Conservation (phyloP, 2,329 filamentous ascomycete species). For the Ophiocordyceps robertsii region DNA sequence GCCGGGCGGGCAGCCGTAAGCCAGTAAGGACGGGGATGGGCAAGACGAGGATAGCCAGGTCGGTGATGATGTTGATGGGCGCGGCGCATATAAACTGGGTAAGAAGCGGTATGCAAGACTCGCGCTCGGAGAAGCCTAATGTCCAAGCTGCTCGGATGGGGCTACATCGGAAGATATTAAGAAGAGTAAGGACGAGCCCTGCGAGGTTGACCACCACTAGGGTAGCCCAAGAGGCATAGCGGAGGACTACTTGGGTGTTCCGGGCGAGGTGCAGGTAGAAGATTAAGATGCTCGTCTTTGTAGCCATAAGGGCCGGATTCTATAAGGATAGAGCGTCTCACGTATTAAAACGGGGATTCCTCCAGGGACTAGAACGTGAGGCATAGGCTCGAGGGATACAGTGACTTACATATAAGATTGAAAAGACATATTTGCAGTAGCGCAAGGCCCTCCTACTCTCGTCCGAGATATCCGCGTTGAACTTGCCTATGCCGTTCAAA, state of each 20-base stretch:
- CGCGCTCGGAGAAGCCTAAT: constrained; percentile 15
- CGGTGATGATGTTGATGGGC: constrained; percentile 84
- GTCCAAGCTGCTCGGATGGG: constrained; percentile 61
- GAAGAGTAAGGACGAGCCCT: constrained; percentile 65
- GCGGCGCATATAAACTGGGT: constrained; percentile 61
- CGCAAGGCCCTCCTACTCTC: constrained; percentile 37
- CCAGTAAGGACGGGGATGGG: constrained; percentile 79
- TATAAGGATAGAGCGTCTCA: constrained; percentile 22
- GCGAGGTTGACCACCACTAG: constrained; percentile 66
- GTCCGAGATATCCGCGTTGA: constrained; percentile 44
- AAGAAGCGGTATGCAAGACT: constrained; percentile 40
- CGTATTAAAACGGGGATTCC: no score
- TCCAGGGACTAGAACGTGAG: no score
- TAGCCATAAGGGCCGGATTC: constrained; percentile 82
- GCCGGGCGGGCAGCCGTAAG: constrained; percentile 71
- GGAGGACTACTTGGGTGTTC: constrained; percentile 57
- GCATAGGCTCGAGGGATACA: no score
- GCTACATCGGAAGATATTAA: constrained; percentile 77
- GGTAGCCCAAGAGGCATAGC: constrained; percentile 66
- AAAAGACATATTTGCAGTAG: constrained; percentile 48
- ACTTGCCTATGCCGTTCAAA: constrained; percentile 51
- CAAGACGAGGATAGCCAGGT: constrained; percentile 73
- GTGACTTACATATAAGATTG: constrained; percentile 48
- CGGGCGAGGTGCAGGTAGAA: constrained; percentile 79
- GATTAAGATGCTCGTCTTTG: constrained; percentile 82